These are phyloP conservation scores for Backusella tuberculispora DNA, from an alignment of 192 early-diverging fungal genomes.

Conservation along the genomic window DNA sequence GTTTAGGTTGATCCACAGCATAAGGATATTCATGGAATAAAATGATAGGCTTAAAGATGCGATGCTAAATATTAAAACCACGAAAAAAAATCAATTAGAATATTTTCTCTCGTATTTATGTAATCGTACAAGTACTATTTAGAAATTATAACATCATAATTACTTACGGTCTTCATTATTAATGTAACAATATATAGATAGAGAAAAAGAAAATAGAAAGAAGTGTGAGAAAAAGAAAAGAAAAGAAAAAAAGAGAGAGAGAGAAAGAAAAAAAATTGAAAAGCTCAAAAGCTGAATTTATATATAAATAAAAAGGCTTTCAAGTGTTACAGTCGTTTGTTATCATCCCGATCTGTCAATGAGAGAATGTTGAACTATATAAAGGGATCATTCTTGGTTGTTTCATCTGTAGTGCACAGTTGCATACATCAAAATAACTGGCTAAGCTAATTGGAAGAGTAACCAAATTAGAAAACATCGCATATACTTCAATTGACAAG, in stretches of 20 bases:
- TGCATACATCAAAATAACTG: not conserved
- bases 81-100: not conserved
- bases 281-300: not conserved
- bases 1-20: not conserved
- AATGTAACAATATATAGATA: not conserved
- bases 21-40: constrained; percentile 38
- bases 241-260: constrained; percentile 4
- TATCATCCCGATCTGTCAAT: constrained; percentile 14
- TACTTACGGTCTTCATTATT: not conserved
- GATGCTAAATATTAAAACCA: constrained; percentile 12
- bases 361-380: constrained; percentile 7
- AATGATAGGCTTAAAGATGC: constrained; percentile 39
- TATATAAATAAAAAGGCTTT: constrained; percentile 4
- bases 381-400: constrained; percentile 8
- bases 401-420: constrained; percentile 10
- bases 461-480: constrained; percentile 12
- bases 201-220: not conserved
- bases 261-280: not conserved
- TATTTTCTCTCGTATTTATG: not conserved
- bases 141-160: not conserved
- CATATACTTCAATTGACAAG: constrained; percentile 13
- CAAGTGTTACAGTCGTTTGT: constrained; percentile 7
- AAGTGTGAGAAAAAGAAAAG: constrained; percentile 18
- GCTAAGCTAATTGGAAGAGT: not conserved
- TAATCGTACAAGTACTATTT: not conserved